These are phyloP conservation scores for Westerdykella ornata DNA, from an alignment of 2,329 filamentous ascomycete genomes.

Conservation along the genomic window DNA sequence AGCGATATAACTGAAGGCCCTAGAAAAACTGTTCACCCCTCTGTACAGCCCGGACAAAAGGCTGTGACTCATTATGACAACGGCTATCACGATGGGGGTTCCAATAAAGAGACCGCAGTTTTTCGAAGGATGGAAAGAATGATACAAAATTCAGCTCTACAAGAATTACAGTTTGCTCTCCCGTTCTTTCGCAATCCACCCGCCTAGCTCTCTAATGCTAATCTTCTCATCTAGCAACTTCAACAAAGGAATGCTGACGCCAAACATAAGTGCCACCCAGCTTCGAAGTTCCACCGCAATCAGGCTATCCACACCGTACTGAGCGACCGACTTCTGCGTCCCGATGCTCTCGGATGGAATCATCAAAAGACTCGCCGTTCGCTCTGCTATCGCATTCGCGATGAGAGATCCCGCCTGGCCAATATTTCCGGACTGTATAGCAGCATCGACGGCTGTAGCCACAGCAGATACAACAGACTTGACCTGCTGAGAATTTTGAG, in stretches of 20 bases:
- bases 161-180: too few species aligned
- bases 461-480: background rate
- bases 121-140: too few species aligned
- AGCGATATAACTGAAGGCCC: too few species aligned
- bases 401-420: background rate
- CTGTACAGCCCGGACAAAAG: too few species aligned
- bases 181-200: background rate
- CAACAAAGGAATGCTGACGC: constrained; percentile 9
- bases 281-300: constrained; percentile 1
- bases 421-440: background rate
- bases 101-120: too few species aligned
- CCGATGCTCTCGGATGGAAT: background rate
- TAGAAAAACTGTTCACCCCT: too few species aligned
- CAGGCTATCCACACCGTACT: constrained; percentile 3
- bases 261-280: constrained; percentile 6
- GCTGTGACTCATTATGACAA: too few species aligned
- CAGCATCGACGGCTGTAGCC: background rate
- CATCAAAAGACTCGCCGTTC: background rate
- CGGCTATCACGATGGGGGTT: too few species aligned
- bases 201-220: constrained; percentile 1
- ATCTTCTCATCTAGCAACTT: constrained; percentile 1
- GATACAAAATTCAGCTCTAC: too few species aligned
- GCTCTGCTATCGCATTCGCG: background rate
- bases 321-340: background rate
- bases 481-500: constrained; percentile 1